Base-by-base conservation (phyloP, 2,329 filamentous ascomycete species). In the Arthrobotrys sinensis region DNA sequence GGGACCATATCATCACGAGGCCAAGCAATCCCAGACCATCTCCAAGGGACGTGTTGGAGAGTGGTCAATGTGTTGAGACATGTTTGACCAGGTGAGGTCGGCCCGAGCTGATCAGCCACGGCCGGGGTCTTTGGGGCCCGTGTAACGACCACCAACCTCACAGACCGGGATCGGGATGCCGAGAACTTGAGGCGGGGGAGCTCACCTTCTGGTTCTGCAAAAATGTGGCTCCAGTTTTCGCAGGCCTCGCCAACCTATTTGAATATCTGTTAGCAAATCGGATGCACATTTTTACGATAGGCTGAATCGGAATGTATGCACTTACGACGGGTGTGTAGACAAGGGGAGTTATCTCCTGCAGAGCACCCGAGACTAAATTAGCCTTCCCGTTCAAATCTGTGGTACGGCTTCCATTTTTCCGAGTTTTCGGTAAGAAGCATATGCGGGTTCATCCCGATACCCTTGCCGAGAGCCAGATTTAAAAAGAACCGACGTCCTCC, bases 221-320 rank as follows among this genome's bases (percentile, higher is more conserved):
- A 98, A 82, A 98, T 90, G 82, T 95, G 93, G 45, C 94, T 97
- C 90, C 97, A 99, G 86, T 95, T 92, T 84, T 97, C 88, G 87
- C 96, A 99, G 81, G 97, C 96, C 84, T 98, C 95, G 82, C 96
- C 96, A 82, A 99, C 75, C 75, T 78, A 66, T 40, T 28, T 12
- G 60, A 52, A 64, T 40, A 46, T 43, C 38, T 24, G 50, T 78
- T 71, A 71, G 66, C 66, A 67, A 67, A 65, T 53, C 52, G 48
- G 53, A 60, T 63, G 38, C 48, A 63, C 62, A 55, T 46, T 55
- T 67, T 52, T 46, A 28, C 28, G 67, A 72, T 78, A 78, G 75
- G 67, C 75, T 78, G 75, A 71, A 78, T 78, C 67, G 67, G 75
- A 50, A 55, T 46, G 75, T 71, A 71, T 65, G 75, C 67, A 72